These are phyloP conservation scores for Suhomyces canberraensis DNA, from an alignment of 805 yeast genomes.

Conservation along the genomic window DNA sequence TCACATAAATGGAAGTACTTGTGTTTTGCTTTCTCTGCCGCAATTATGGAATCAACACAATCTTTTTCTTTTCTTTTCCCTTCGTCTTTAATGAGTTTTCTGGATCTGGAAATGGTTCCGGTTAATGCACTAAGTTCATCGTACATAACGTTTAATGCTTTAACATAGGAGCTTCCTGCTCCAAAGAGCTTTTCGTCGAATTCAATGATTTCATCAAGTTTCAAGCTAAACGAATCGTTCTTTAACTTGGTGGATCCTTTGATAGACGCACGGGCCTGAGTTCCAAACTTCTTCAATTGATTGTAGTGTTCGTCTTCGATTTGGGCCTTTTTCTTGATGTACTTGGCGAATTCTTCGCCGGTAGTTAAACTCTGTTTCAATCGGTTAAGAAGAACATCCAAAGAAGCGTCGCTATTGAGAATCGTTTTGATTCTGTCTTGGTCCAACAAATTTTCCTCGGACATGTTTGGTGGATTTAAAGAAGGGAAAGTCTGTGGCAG, in stretches of 20 bases:
- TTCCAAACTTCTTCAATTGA: slow-evolving; percentile 69
- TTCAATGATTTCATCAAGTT: slow-evolving; percentile 65
- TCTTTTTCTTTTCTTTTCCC: slow-evolving; percentile 80
- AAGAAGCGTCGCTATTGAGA: slow-evolving; percentile 68
- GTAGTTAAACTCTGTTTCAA: slow-evolving; percentile 77
- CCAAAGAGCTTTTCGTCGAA: slow-evolving; percentile 71
- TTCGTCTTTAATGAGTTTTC: slow-evolving; percentile 80
- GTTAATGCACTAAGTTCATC: slow-evolving; percentile 77
- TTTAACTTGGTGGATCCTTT: slow-evolving; percentile 43
- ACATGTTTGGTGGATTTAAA: neutral
- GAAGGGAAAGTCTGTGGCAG: too few relatives aligned
- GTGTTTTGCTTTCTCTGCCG: slow-evolving; percentile 84
- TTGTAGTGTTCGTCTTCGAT: slow-evolving; percentile 76
- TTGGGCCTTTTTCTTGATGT: slow-evolving; percentile 70
- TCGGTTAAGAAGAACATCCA: slow-evolving; percentile 67
- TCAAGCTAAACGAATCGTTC: slow-evolving; percentile 62
- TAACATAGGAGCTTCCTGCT: slow-evolving; percentile 74
- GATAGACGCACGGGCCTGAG: slow-evolving; percentile 49
- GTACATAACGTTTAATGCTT: slow-evolving; percentile 77
- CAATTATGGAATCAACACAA: slow-evolving; percentile 72
- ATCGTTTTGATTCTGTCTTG: slow-evolving; percentile 51
- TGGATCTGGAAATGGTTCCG: slow-evolving; percentile 61
- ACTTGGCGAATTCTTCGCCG: slow-evolving; percentile 81
- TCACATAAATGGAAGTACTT: slow-evolving; percentile 74
- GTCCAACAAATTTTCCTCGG: slow-evolving; percentile 17